These are phyloP conservation scores for Orbilia blumenaviensis DNA, from an alignment of 2,329 filamentous ascomycete genomes.

Conservation along the genomic window DNA sequence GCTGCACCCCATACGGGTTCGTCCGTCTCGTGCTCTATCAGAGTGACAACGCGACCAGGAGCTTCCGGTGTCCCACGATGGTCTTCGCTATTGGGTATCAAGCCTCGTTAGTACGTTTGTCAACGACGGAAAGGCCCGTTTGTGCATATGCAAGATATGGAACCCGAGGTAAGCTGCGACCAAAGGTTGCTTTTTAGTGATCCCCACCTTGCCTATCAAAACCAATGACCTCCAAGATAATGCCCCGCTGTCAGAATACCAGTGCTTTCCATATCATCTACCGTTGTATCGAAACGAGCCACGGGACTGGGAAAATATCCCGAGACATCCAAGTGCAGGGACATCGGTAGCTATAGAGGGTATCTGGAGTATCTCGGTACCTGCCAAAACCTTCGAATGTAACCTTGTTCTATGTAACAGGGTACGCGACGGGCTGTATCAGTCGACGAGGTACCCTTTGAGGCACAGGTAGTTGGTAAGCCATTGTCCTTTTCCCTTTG, in stretches of 20 bases:
- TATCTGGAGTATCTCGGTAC: slow-evolving; percentile 66
- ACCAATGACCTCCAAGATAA: slow-evolving; percentile 59
- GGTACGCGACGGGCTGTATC: slow-evolving; percentile 61
- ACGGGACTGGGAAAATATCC: slow-evolving; percentile 42
- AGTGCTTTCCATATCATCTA: slow-evolving; percentile 4
- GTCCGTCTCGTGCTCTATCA: slow-evolving; percentile 77
- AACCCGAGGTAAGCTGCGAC: slow-evolving; percentile 52
- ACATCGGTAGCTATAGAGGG: slow-evolving; percentile 20
- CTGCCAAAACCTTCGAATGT: slow-evolving; percentile 98
- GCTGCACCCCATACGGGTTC: slow-evolving; percentile 88
- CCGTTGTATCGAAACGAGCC: slow-evolving; percentile 34
- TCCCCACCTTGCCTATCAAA: slow-evolving; percentile 52
- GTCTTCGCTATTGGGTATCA: slow-evolving; percentile 73
- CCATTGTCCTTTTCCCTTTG: slow-evolving; percentile 30
- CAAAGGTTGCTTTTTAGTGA: slow-evolving; percentile 35
- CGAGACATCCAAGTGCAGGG: slow-evolving; percentile 43
- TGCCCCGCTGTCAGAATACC: slow-evolving; percentile 41
- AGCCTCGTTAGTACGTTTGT: slow-evolving; percentile 44
- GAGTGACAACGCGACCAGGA: slow-evolving; percentile 89
- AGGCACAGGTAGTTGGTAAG: slow-evolving; percentile 46
- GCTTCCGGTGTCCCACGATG: slow-evolving; percentile 89
- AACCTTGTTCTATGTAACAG: slow-evolving; percentile 66
- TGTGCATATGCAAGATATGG: slow-evolving; percentile 35
- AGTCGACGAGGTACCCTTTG: slow-evolving; percentile 86
- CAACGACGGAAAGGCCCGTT: slow-evolving; percentile 39